Evolutionary conservation across 768 basidiomycete species (phyloP).

Genomic region (Hysterangium stoloniferum): DNA sequence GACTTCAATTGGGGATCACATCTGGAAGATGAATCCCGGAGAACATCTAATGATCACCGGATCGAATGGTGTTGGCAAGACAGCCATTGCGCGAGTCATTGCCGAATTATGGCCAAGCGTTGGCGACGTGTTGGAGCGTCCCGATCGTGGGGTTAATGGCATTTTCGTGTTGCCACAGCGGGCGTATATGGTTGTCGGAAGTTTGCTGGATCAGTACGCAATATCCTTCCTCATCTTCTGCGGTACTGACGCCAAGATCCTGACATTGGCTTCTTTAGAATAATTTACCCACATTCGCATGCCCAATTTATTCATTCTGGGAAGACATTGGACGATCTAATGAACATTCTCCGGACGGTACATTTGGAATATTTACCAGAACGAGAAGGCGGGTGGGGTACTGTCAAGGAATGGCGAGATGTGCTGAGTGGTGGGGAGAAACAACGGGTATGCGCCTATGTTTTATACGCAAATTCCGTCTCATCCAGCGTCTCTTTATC

Average conservation of each 20-base stretch:
- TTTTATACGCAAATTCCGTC: too few relatives aligned
- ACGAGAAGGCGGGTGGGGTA: conserved; percentile 84
- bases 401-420: conserved; percentile 93
- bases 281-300: conserved; percentile 88
- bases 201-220: conserved; percentile 72
- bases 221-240: not conserved
- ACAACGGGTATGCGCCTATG: conserved; percentile 53
- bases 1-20: conserved; percentile 13
- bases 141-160: conserved; percentile 38
- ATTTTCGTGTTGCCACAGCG: conserved; percentile 89
- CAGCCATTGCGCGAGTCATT: conserved; percentile 78
- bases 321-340: conserved; percentile 59
- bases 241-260: not conserved
- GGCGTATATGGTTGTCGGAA: conserved; percentile 86
- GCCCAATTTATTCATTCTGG: conserved; percentile 57
- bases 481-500: too few relatives aligned
- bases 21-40: conserved; percentile 29
- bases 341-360: conserved; percentile 70
- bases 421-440: conserved; percentile 96
- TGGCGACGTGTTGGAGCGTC: conserved; percentile 26
- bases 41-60: conserved; percentile 94
- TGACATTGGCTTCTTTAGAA: conserved; percentile 24
- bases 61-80: conserved; percentile 89
- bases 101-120: conserved; percentile 73
- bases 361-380: conserved; percentile 79